A percentile compares a stretch with the other conserved stretches of the same genome.
These are phyloP conservation scores for Serendipita sp. DNA, from an alignment of 768 basidiomycete genomes.

Conservation along the genomic window DNA sequence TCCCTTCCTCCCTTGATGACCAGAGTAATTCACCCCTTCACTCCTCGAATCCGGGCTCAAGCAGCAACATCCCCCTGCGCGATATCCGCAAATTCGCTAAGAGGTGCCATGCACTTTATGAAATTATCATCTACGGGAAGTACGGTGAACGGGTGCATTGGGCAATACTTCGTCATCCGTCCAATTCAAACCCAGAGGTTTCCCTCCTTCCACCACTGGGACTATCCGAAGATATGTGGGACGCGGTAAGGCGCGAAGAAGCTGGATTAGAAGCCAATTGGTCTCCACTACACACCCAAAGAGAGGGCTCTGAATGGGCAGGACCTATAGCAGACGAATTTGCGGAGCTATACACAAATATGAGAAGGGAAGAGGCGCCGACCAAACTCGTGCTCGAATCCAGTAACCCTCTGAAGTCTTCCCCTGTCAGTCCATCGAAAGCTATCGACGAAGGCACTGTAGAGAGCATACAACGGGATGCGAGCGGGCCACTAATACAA, in stretches of 20 bases:
- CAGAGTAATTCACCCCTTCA: background rate
- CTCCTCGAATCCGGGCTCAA: too few relatives aligned
- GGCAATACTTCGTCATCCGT: background rate
- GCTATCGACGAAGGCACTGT: too few relatives aligned
- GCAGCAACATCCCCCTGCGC: background rate
- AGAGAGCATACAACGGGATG: too few relatives aligned
- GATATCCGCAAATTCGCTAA: slow-evolving; percentile 1
- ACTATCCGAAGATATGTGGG: background rate
- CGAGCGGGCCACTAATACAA: background rate
- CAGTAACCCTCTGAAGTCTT: too few relatives aligned
- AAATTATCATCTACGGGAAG: background rate
- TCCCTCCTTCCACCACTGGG: background rate
- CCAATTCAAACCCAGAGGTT: background rate
- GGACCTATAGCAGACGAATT: background rate
- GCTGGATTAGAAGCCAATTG: background rate
- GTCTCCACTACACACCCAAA: background rate
- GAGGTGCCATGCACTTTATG: background rate
- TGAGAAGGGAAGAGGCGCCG: background rate
- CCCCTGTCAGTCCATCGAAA: too few relatives aligned
- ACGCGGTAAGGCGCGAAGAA: background rate
- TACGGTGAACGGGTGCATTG: background rate
- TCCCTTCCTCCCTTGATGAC: background rate
- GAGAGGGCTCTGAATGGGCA: background rate
- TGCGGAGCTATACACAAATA: background rate
- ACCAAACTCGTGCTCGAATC: background rate